Evolutionary conservation across 345 rosid genomes (phyloP).

Genomic region (Tarenaya hassleriana): DNA sequence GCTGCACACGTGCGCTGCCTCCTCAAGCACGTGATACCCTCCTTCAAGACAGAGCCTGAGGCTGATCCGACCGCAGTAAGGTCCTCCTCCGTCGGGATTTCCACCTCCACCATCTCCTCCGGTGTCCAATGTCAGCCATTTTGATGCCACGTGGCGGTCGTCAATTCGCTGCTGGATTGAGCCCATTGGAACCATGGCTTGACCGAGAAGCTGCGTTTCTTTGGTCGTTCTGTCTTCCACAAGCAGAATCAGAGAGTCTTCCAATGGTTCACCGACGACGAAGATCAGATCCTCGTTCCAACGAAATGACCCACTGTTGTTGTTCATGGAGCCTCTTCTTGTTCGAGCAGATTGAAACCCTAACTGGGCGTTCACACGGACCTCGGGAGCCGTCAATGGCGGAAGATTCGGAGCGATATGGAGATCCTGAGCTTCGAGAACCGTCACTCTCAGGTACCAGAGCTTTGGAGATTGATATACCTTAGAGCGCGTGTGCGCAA

Average conservation of each 20-base stretch:
- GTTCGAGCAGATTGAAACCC: slow-evolving; percentile 82
- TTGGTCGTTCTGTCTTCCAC: slow-evolving; percentile 76
- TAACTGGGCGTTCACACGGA: slow-evolving; percentile 71
- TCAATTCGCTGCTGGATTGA: slow-evolving; percentile 75
- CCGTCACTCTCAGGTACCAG: slow-evolving; percentile 83
- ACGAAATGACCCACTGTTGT: slow-evolving; percentile 61
- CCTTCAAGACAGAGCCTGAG: slow-evolving; percentile 84
- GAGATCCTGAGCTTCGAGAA: slow-evolving; percentile 88
- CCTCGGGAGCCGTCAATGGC: slow-evolving; percentile 75
- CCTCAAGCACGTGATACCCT: slow-evolving; percentile 97
- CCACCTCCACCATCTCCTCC: slow-evolving; percentile 28
- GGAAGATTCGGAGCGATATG: slow-evolving; percentile 68
- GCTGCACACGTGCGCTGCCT: slow-evolving; percentile 96
- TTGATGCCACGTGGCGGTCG: slow-evolving; percentile 63
- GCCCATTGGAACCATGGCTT: slow-evolving; percentile 49
- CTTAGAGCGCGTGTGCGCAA: slow-evolving; percentile 83
- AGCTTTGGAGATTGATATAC: slow-evolving; percentile 94
- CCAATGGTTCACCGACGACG: slow-evolving; percentile 91
- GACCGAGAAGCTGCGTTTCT: slow-evolving; percentile 52
- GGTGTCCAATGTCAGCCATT: slow-evolving; percentile 65
- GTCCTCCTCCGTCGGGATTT: slow-evolving; percentile 23
- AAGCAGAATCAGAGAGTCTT: slow-evolving; percentile 56
- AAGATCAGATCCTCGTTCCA: slow-evolving; percentile 88
- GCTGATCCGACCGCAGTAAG: slow-evolving; percentile 63
- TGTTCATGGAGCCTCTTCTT: slow-evolving; percentile 67